These are phyloP conservation scores for Fragilariopsis cylindrus DNA, from an alignment of 108 stramenopile genomes.

Conservation along the genomic window DNA sequence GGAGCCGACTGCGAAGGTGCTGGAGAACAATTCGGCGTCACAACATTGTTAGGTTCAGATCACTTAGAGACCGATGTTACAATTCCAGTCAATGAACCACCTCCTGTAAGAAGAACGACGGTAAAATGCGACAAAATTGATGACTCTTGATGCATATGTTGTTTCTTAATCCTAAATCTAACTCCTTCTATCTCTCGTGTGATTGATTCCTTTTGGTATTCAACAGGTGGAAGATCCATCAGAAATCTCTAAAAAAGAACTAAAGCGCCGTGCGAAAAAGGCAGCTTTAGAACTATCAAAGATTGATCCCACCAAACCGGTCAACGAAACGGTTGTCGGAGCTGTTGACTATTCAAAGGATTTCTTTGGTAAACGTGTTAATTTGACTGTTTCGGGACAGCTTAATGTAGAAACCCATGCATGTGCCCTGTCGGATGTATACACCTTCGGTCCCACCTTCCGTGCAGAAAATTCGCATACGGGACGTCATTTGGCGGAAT, in stretches of 20 bases:
- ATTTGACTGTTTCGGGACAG: slow-evolving; percentile 93
- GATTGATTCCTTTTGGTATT: background rate
- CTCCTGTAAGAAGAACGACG: slow-evolving; percentile 11
- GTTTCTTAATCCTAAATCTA: background rate
- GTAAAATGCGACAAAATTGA: background rate
- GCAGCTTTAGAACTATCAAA: slow-evolving; percentile 15
- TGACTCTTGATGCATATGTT: background rate
- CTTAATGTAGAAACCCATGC: slow-evolving; percentile 93
- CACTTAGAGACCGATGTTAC: slow-evolving; percentile 38
- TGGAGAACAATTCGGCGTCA: slow-evolving; percentile 91
- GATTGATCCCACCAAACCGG: slow-evolving; percentile 44
- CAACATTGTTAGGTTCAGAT: slow-evolving; percentile 60
- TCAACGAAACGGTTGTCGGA: slow-evolving; percentile 46
- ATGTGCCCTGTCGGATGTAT: slow-evolving; percentile 89
- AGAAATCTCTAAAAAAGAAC: slow-evolving; percentile 36
- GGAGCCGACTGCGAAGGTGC: slow-evolving; percentile 96
- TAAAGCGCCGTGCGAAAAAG: slow-evolving; percentile 37
- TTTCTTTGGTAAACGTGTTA: slow-evolving; percentile 72
- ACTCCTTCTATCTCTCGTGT: background rate
- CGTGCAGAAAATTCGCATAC: slow-evolving; percentile 96
- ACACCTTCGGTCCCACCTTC: slow-evolving; percentile 95
- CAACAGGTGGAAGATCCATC: slow-evolving; percentile 10
- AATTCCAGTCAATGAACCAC: slow-evolving; percentile 51
- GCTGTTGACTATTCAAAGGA: slow-evolving; percentile 72
- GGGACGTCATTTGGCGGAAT: slow-evolving; percentile 93